Evolutionary conservation across 495 filamentous ascomycete species (phyloP).

Genomic region (Neurospora sp.): DNA sequence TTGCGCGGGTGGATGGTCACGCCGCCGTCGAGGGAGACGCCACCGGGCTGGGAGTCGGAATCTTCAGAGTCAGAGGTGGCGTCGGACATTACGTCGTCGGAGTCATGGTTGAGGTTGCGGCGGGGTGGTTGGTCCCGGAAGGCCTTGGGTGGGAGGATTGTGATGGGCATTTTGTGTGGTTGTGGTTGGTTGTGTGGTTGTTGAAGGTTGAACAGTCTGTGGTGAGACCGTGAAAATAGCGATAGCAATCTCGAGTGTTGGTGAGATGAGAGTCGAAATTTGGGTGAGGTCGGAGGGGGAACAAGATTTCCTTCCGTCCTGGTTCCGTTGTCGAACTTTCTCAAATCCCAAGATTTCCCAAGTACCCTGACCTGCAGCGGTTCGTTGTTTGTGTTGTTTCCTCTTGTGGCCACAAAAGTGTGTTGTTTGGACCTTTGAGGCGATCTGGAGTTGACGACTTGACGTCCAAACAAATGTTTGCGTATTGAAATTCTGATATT

Average conservation of each 20-base stretch:
- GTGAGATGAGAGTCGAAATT: not conserved
- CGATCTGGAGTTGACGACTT: not conserved
- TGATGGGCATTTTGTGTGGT: conserved; percentile 56
- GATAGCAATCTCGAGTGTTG: not conserved
- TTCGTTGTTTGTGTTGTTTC: not conserved
- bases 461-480: not conserved
- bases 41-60: conserved; percentile 35
- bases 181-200: not conserved
- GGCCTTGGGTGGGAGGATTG: conserved; percentile 58
- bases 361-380: not conserved
- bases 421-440: not conserved
- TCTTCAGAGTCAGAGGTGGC: conserved; percentile 15
- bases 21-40: conserved; percentile 44
- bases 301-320: not conserved
- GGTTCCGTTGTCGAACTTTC: not conserved
- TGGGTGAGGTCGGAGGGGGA: not conserved
- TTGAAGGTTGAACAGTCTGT: not conserved
- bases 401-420: too few relatives aligned
- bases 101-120: conserved; percentile 2
- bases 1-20: conserved; percentile 42
- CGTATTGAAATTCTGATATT: not conserved
- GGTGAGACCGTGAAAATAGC: not conserved
- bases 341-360: not conserved
- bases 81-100: conserved; percentile 12
- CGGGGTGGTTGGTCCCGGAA: conserved; percentile 6